Percentiles rank a stretch among this genome's conserved stretches.
Conservation (phyloP, 176 grass and related monocot genomes). For the Oryza glaberrima region DNA sequence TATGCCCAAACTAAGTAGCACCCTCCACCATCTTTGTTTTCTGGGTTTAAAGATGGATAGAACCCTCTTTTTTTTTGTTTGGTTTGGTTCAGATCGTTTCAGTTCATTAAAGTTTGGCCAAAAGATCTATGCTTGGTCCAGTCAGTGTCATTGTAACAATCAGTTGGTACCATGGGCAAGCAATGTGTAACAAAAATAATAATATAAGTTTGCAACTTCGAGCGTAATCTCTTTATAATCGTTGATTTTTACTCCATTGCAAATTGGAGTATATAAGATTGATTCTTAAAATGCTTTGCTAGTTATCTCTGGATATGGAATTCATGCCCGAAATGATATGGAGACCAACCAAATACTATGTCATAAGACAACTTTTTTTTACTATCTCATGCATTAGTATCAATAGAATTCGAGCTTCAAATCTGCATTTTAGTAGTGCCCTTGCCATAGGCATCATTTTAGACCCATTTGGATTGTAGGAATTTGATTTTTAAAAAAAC, state of each 20-base stretch:
- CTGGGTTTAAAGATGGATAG: not conserved
- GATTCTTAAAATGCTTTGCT: not conserved
- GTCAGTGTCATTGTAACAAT: not conserved
- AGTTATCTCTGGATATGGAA: not conserved
- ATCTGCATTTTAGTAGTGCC: not conserved
- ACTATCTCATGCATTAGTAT: not conserved
- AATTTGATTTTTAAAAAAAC: too few species aligned
- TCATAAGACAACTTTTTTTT: not conserved
- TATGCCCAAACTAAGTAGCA: not conserved
- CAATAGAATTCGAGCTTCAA: too few species aligned
- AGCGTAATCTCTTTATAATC: not conserved
- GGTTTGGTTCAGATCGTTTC: not conserved
- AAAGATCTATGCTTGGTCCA: not conserved
- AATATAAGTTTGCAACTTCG: not conserved
- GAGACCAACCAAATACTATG: not conserved
- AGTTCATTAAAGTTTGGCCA: not conserved
- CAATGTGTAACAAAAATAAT: not conserved
- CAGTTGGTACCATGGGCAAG: not conserved
- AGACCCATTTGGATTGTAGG: too few species aligned
- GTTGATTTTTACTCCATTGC: not conserved
- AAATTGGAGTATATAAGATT: not conserved
- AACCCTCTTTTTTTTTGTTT: not conserved
- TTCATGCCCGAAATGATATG: not conserved
- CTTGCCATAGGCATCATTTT: not conserved
- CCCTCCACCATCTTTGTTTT: not conserved